These are phyloP conservation scores for Rhodotorula taiwanensis DNA, from an alignment of 768 basidiomycete species.

Conservation along the genomic window DNA sequence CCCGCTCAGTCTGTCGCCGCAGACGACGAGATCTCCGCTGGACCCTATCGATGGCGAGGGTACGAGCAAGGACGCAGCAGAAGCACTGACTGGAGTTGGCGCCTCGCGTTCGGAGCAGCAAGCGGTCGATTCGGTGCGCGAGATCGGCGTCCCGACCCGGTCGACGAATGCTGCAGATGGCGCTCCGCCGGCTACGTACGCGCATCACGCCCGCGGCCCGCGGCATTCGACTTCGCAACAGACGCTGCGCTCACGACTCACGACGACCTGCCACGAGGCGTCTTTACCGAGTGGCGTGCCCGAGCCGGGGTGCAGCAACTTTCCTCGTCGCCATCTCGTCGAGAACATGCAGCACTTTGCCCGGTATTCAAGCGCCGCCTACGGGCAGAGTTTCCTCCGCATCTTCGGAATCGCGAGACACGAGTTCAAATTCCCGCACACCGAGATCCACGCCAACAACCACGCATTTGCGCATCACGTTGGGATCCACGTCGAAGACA, in stretches of 20 bases:
- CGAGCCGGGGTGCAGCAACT: slow-evolving; percentile 18
- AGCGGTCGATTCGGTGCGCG: no score
- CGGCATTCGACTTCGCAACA: not conserved
- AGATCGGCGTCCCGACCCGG: no score
- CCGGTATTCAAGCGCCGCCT: slow-evolving; percentile 39
- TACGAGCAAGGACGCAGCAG: no score
- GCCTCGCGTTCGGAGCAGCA: no score
- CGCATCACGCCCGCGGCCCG: not conserved
- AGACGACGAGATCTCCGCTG: no score
- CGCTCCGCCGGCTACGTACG: not conserved
- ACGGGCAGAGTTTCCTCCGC: slow-evolving; percentile 37
- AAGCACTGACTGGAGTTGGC: no score
- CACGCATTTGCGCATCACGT: slow-evolving; percentile 45
- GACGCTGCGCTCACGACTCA: slow-evolving; percentile 11
- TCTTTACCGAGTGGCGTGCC: slow-evolving; percentile 6
- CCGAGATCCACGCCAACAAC: slow-evolving; percentile 41
- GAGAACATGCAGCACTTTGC: slow-evolving; percentile 45
- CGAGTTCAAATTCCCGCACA: slow-evolving; percentile 45
- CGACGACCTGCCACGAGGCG: slow-evolving; percentile 6
- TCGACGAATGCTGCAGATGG: no score
- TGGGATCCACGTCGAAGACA: slow-evolving; percentile 44
- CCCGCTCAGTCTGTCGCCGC: no score
- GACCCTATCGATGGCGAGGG: no score
- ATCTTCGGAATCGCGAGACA: slow-evolving; percentile 43
- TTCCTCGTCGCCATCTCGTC: slow-evolving; percentile 28